These are phyloP conservation scores for Dactylis glomerata DNA, from an alignment of 176 grass and related monocot species.

Conservation along the genomic window DNA sequence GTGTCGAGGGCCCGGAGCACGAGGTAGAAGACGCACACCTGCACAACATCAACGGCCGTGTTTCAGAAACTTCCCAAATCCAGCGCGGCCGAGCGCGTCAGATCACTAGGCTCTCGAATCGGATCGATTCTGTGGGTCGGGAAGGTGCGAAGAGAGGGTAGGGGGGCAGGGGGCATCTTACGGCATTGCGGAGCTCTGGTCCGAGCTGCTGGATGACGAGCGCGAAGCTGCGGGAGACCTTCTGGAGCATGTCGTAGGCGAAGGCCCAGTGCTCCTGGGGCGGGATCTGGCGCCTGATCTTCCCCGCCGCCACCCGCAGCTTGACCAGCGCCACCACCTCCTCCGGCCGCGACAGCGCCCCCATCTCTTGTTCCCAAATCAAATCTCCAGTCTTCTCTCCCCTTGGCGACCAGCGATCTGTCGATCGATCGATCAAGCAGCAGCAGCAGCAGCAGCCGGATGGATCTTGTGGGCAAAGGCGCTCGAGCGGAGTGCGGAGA, in stretches of 20 bases:
- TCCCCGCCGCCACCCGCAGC: slow-evolving; percentile 65
- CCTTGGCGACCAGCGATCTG: background rate
- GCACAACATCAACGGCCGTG: background rate
- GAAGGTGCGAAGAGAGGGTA: background rate
- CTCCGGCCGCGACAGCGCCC: slow-evolving; percentile 53
- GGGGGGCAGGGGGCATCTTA: too few relatives aligned
- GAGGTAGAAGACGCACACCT: slow-evolving; percentile 99
- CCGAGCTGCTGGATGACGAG: slow-evolving; percentile 98
- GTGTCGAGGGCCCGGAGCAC: slow-evolving; percentile 97
- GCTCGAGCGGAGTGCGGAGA: background rate
- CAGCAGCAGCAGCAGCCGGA: background rate
- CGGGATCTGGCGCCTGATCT: slow-evolving; percentile 91
- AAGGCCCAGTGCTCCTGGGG: slow-evolving; percentile 89
- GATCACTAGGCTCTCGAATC: background rate
- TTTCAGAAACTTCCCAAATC: background rate
- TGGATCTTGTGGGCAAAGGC: background rate
- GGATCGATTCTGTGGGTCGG: background rate
- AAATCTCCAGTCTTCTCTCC: background rate
- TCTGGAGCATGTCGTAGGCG: slow-evolving; percentile 95
- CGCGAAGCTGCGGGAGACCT: slow-evolving; percentile 91
- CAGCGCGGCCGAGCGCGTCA: background rate
- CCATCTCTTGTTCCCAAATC: slow-evolving; percentile 19
- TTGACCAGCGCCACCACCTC: slow-evolving; percentile 74
- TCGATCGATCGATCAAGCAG: background rate
- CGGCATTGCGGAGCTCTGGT: slow-evolving; percentile 84